Conservation (phyloP, 2,329 filamentous ascomycete species). For the Aureobasidium sp. region DNA sequence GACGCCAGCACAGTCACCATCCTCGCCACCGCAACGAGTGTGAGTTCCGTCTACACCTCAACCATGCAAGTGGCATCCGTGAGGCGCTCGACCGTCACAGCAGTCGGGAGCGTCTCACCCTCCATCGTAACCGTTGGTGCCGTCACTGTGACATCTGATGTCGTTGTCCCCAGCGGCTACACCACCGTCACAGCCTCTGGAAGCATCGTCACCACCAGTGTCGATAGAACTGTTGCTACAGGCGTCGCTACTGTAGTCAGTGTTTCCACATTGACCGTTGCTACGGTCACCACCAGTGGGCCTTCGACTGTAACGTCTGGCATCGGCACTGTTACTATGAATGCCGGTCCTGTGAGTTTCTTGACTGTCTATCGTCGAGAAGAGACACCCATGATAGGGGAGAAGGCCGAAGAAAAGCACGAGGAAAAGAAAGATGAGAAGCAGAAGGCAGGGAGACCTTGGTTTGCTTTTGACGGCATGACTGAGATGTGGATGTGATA, state of each 20-base stretch:
- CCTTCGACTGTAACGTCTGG: neutral
- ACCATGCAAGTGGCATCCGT: neutral
- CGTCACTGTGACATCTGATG: neutral
- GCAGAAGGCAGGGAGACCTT: neutral
- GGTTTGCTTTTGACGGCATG: neutral
- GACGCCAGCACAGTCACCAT: neutral
- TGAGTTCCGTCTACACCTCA: neutral
- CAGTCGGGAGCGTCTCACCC: neutral
- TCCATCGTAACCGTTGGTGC: neutral
- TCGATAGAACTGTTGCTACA: neutral
- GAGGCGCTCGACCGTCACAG: neutral
- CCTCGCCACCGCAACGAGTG: neutral
- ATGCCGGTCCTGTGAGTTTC: neutral
- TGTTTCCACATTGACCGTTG: too few species aligned
- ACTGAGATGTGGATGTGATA: conserved; percentile 6
- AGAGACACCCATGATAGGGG: neutral
- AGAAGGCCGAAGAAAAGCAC: neutral
- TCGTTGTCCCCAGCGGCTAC: neutral
- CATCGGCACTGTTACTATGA: neutral
- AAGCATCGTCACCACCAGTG: neutral
- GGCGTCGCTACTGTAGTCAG: neutral
- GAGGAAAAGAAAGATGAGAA: neutral
- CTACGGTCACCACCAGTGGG: neutral
- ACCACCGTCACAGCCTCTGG: neutral
- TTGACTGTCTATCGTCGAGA: neutral